Evolutionary conservation across 768 basidiomycete genomes (phyloP).

Genomic region (Boletus rex-veris): DNA sequence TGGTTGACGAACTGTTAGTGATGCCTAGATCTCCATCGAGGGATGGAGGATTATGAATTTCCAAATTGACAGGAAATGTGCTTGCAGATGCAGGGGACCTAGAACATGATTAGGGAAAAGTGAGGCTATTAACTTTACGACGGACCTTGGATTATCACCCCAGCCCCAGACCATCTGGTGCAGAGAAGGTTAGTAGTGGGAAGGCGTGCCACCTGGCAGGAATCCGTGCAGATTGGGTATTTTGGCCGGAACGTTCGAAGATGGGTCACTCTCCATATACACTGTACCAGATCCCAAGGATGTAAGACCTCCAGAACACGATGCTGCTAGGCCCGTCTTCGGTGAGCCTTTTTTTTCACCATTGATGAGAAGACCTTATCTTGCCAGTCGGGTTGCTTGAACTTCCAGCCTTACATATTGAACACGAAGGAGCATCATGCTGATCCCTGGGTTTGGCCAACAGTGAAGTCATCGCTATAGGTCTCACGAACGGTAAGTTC

Average conservation of each 20-base stretch:
- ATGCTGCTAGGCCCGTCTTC: constrained; percentile 41
- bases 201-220: constrained; percentile 19
- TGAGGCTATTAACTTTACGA: background rate
- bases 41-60: background rate
- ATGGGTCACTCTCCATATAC: constrained; percentile 79
- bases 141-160: too few species aligned
- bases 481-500: constrained; percentile 75
- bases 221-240: constrained; percentile 69
- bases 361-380: background rate
- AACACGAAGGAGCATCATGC: constrained; percentile 72
- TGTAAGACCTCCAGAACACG: constrained; percentile 30
- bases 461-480: too few species aligned
- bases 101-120: background rate
- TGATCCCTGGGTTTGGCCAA: constrained; percentile 90
- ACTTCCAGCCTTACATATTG: constrained; percentile 69
- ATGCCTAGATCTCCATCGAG: background rate
- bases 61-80: background rate
- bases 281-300: constrained; percentile 73
- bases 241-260: constrained; percentile 80
- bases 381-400: constrained; percentile 52
- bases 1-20: too few species aligned
- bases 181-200: too few species aligned
- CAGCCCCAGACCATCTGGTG: too few species aligned
- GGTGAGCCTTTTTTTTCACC: constrained; percentile 36
- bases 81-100: background rate